These are phyloP conservation scores for Cordia subcordata DNA, from an alignment of 257 asterid genomes.

Conservation along the genomic window DNA sequence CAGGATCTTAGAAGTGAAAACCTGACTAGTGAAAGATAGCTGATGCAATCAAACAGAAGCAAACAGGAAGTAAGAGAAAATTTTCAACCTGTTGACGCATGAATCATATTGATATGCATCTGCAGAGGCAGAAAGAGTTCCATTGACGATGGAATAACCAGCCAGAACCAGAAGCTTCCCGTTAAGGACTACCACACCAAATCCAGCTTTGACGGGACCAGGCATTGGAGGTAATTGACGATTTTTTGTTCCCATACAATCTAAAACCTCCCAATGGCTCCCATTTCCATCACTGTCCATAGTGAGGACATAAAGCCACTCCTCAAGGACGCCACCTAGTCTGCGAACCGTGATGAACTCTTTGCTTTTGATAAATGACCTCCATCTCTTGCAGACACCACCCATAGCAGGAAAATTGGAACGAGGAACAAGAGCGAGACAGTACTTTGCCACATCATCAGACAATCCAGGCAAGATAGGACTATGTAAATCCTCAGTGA, in stretches of 20 bases:
- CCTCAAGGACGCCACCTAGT: slow-evolving; percentile 76
- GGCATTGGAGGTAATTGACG: slow-evolving; percentile 61
- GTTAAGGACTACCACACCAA: slow-evolving; percentile 52
- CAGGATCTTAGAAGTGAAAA: too few relatives aligned
- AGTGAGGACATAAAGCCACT: slow-evolving; percentile 78
- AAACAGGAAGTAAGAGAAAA: not conserved
- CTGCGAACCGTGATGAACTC: slow-evolving; percentile 61
- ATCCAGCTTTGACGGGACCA: slow-evolving; percentile 55
- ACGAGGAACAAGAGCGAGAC: slow-evolving; percentile 83
- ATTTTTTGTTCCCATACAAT: slow-evolving; percentile 49
- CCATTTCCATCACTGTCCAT: slow-evolving; percentile 49
- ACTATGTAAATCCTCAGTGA: slow-evolving; percentile 22
- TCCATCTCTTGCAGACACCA: slow-evolving; percentile 71
- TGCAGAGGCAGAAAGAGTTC: slow-evolving; percentile 39
- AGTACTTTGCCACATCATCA: slow-evolving; percentile 71
- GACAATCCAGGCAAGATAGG: slow-evolving; percentile 78
- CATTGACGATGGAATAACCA: slow-evolving; percentile 45
- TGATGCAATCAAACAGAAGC: not conserved
- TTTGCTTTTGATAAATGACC: slow-evolving; percentile 59
- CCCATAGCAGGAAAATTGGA: slow-evolving; percentile 60
- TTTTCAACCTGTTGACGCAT: slow-evolving; percentile 66
- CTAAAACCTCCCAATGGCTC: slow-evolving; percentile 78
- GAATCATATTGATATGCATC: slow-evolving; percentile 78
- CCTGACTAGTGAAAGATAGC: too few relatives aligned
- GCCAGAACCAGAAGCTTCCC: slow-evolving; percentile 78